Evolutionary conservation across 108 stramenopile species (phyloP), one percentile per base, ranked within the genome.

Genomic region (Skeletonema menzelii): DNA sequence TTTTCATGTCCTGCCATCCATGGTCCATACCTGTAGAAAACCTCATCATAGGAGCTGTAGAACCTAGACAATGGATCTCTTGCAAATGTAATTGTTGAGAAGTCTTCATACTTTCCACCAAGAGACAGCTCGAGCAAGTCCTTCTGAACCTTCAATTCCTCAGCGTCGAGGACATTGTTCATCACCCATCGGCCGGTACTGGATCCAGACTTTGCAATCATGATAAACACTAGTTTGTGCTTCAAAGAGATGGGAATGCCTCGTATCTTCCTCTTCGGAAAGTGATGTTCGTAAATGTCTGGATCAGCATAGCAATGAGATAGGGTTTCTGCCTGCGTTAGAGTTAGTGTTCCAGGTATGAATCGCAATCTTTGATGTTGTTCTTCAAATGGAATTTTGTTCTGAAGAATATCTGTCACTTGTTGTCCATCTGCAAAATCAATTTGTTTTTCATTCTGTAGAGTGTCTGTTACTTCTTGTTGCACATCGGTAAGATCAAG

Each of bases 151-250:
- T 46, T 56, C 7, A 30, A 14, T 57, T 79, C 79, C 7, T 7
- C 28, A 6, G 79, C 79, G 3, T 69, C 53, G n/a, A 79, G 72
- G 3, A 70, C 47, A 56, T 68, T 38, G 19, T 79, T 56, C 27
- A 79, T 40, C 61, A 79, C 60, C 35, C 68, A 57, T 19, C 79
- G 28, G 4, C 71, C 71, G 3, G 79, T 79, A 37, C 72, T 73
- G 34, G 57, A 60, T 49, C 71, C 79, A 40, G 67, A 62, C 57
- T 79, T 79, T 20, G 79, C 71, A 8, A 79, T n/a, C 79, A 79
- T 72, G 19, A 73, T 53, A 32, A 72, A 79, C 0, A 67, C 67
- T 13, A 79, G 32, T 28, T 79, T 63, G 67, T 73, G 47, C 53
- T 56, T 72, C 2, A 63, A 61, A 27, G 79, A 72, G 40, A 63